phyloP scores from a whole-genome alignment of 257 asterid genomes.

The Solanum medicagineum region DNA sequence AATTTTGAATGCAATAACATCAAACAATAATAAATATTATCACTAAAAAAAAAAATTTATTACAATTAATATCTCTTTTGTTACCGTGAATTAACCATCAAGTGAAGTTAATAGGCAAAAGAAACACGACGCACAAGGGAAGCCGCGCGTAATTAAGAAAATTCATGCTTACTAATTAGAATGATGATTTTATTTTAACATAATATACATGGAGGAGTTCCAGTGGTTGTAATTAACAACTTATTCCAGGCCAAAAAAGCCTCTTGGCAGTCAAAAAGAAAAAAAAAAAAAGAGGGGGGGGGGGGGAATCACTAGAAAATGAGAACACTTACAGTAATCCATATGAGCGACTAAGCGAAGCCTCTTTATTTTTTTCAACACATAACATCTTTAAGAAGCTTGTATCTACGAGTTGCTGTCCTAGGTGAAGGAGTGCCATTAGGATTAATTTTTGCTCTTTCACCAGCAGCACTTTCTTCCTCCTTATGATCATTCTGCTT shows the following conservation, averaged over 20 bases:
- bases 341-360: not conserved
- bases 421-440: constrained; percentile 49
- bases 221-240: not conserved
- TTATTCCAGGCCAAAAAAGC: not conserved
- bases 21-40: too few relatives aligned
- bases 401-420: constrained; percentile 72
- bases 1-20: not conserved
- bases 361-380: constrained; percentile 18
- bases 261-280: not conserved
- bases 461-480: constrained; percentile 28
- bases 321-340: not conserved
- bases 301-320: not conserved
- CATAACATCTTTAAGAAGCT: constrained; percentile 98
- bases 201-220: not conserved
- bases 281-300: too few relatives aligned
- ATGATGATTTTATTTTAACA: not conserved
- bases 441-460: constrained; percentile 34
- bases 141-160: too few relatives aligned
- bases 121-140: not conserved
- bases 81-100: not conserved
- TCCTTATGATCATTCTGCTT: constrained; percentile 31
- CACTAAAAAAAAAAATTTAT: too few relatives aligned
- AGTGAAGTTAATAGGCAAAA: not conserved
- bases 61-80: not conserved
- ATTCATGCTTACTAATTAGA: not conserved